phyloP scores from a whole-genome alignment of 108 stramenopile species.

The Chaetoceros tenuissimus region DNA sequence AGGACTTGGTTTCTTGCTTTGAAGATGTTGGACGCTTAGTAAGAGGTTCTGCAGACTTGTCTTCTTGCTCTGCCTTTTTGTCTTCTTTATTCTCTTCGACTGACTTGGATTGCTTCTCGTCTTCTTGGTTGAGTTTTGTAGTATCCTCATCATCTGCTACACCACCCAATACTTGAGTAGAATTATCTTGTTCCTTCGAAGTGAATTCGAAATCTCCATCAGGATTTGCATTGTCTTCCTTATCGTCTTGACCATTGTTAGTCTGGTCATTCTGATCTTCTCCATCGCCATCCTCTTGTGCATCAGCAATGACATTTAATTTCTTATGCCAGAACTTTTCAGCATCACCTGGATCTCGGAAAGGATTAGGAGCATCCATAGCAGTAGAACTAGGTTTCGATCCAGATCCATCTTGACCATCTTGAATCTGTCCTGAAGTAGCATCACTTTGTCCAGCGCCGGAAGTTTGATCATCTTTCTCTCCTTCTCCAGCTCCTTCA shows the following conservation, averaged over 20 bases:
- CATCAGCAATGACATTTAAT: constrained; percentile 47
- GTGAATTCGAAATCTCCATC: constrained; percentile 75
- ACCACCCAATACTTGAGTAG: constrained; percentile 74
- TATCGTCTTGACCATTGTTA: constrained; percentile 15
- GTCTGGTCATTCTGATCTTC: constrained; percentile 22
- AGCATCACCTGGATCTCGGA: constrained; percentile 76
- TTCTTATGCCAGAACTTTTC: constrained; percentile 75
- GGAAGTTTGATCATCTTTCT: constrained; percentile 18
- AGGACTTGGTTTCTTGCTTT: constrained; percentile 9
- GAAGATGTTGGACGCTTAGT: not conserved
- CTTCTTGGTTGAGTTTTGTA: constrained; percentile 10
- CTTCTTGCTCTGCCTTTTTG: constrained; percentile 19
- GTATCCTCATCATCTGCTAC: constrained; percentile 30
- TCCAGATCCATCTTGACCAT: constrained; percentile 2
- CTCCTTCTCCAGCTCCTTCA: constrained; percentile 21
- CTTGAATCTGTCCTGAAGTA: not conserved
- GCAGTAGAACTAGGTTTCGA: not conserved
- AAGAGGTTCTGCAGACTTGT: not conserved
- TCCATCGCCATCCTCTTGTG: constrained; percentile 7
- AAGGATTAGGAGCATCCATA: constrained; percentile 69
- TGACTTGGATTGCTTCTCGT: constrained; percentile 14
- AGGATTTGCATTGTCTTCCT: constrained; percentile 7
- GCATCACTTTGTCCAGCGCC: constrained; percentile 1
- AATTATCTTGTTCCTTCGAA: constrained; percentile 41
- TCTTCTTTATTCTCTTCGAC: constrained; percentile 15